These are phyloP conservation scores for Pleurotus tuber-regium DNA, from an alignment of 768 basidiomycete species.

Conservation along the genomic window DNA sequence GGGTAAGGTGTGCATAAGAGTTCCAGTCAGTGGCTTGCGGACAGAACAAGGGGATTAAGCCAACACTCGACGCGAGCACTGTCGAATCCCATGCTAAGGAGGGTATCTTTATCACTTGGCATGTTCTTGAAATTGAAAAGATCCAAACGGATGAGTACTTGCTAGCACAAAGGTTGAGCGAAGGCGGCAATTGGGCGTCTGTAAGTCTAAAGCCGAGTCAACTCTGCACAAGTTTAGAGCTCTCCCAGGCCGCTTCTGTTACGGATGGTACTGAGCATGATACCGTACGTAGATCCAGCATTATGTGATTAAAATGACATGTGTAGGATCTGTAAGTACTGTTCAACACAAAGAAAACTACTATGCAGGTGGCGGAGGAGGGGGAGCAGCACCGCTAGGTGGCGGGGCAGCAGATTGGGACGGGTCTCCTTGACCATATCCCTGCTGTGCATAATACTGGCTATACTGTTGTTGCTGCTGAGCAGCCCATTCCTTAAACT, in stretches of 20 bases:
- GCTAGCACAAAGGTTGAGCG: no score
- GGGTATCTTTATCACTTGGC: slow-evolving; percentile 67
- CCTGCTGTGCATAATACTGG: slow-evolving; percentile 67
- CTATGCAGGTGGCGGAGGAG: not conserved
- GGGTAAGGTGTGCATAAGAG: slow-evolving; percentile 13
- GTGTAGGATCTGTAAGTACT: no score
- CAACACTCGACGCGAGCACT: slow-evolving; percentile 79
- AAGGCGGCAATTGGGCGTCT: no score
- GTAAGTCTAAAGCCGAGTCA: no score
- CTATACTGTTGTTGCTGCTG: slow-evolving; percentile 69
- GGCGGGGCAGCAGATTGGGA: not conserved
- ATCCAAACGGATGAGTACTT: no score
- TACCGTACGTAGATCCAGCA: slow-evolving; percentile 1
- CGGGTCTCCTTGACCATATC: slow-evolving; percentile 34
- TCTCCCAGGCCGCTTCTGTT: no score
- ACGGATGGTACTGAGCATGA: not conserved
- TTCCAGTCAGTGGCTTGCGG: not conserved
- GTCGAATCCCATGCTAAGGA: slow-evolving; percentile 89
- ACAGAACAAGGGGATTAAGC: slow-evolving; percentile 26
- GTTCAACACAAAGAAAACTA: no score
- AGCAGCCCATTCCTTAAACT: slow-evolving; percentile 78
- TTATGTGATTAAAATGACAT: not conserved
- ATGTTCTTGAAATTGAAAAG: slow-evolving; percentile 28
- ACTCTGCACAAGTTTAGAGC: no score
- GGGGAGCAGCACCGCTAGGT: slow-evolving; percentile 1